A percentile compares a stretch with the other conserved stretches of the same genome.
phyloP scores from a whole-genome alignment of 148 eudicot genomes.

The Diospyros lotus region DNA sequence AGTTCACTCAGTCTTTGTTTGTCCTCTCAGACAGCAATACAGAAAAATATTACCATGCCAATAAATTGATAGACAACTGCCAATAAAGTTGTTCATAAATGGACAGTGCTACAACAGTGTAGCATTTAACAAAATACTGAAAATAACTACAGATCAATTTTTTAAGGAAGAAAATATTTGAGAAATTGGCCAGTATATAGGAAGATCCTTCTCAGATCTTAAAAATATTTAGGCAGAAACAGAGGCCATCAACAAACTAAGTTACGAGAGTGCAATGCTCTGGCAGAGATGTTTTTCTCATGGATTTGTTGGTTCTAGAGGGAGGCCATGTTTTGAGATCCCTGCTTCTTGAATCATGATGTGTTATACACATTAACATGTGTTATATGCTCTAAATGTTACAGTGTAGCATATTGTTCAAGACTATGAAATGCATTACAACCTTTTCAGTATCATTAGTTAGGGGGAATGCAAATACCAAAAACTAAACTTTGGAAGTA shows the following conservation, averaged over 20 bases:
- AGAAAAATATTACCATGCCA: neutral
- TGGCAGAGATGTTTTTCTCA: neutral
- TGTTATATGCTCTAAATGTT: neutral
- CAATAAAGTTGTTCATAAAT: neutral
- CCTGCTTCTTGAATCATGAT: too few relatives aligned
- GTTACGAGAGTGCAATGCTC: too few relatives aligned
- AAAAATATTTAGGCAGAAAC: neutral
- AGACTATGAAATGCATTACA: neutral
- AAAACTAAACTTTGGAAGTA: neutral
- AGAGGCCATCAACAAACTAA: neutral
- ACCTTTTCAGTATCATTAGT: neutral
- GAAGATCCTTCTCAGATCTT: neutral
- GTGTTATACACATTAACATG: neutral
- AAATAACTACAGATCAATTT: neutral
- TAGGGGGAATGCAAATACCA: conserved; percentile 2
- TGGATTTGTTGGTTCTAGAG: neutral
- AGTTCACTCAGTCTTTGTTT: neutral
- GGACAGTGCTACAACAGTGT: neutral
- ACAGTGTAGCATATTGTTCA: neutral
- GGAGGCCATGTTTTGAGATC: neutral
- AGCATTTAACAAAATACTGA: neutral
- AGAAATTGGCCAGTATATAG: neutral
- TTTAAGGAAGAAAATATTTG: neutral
- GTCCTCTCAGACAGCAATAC: neutral
- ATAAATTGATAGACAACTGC: neutral